phyloP scores from a whole-genome alignment of 2,329 filamentous ascomycete genomes.

The Zymoseptoria pseudotritici region DNA sequence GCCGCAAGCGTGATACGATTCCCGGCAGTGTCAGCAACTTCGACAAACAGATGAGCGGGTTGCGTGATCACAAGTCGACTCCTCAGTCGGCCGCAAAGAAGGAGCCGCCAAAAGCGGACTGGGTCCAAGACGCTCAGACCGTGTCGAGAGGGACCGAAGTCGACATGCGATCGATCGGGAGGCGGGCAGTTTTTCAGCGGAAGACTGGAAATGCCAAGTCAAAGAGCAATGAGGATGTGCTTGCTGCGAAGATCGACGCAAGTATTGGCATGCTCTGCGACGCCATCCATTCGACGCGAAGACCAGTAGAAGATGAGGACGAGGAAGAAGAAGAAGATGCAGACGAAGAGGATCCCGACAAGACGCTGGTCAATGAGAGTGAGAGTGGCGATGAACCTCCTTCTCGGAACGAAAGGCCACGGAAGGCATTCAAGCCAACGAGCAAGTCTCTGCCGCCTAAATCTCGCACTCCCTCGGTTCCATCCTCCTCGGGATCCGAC shows the following conservation, averaged over 20 bases:
- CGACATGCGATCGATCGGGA: background rate
- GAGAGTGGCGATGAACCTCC: conserved; percentile 1
- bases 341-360: conserved; percentile 7
- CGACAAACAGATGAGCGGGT: background rate
- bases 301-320: background rate
- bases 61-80: background rate
- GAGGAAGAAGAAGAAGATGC: background rate
- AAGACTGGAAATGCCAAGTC: background rate
- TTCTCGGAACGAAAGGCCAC: conserved; percentile 1
- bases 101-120: background rate
- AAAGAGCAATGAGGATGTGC: conserved; percentile 5
- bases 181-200: background rate
- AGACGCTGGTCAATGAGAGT: conserved; percentile 1
- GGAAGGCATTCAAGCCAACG: background rate
- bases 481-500: background rate
- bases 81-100: background rate
- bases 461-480: background rate
- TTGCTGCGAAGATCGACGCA: background rate
- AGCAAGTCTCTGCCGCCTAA: background rate
- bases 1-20: background rate
- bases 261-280: background rate
- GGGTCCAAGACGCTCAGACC: background rate
- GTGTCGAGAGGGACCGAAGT: background rate
- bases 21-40: background rate
- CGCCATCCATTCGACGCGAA: background rate